Evolutionary conservation across 2,329 filamentous ascomycete genomes (phyloP).

Genomic region (Eutypella sp.): DNA sequence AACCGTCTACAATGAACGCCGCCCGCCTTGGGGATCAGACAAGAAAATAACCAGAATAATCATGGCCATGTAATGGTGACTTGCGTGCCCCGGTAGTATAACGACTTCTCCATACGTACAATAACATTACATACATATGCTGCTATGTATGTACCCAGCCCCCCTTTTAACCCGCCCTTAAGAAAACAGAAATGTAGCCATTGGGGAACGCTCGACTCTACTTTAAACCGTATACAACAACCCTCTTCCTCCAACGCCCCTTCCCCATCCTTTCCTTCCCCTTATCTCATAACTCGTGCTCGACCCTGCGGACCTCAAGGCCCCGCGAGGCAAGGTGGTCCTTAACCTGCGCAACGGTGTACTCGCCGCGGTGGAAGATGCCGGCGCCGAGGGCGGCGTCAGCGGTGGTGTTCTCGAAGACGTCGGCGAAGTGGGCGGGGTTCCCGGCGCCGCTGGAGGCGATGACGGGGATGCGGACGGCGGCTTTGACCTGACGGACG

Average conservation of each 20-base stretch:
- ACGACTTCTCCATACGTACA: not conserved
- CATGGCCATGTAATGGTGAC: too few relatives aligned
- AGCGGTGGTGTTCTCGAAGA: constrained; percentile 78
- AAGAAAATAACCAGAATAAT: too few relatives aligned
- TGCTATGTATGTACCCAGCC: not conserved
- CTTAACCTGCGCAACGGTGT: constrained; percentile 92
- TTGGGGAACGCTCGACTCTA: too few relatives aligned
- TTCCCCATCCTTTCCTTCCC: constrained; percentile 4
- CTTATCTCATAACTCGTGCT: constrained; percentile 49
- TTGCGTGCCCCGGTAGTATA: not conserved
- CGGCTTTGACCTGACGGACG: constrained; percentile 80
- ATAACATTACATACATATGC: not conserved
- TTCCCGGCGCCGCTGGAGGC: constrained; percentile 88
- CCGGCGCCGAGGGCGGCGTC: constrained; percentile 93
- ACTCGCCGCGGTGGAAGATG: constrained; percentile 96
- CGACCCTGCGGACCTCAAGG: constrained; percentile 74
- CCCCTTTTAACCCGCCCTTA: too few relatives aligned
- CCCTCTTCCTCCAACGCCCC: constrained; percentile 4
- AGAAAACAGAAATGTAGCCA: too few relatives aligned
- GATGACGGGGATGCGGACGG: constrained; percentile 88
- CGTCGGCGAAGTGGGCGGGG: constrained; percentile 83
- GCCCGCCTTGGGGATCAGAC: too few relatives aligned
- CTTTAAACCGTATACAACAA: too few relatives aligned
- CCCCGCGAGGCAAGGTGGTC: constrained; percentile 68
- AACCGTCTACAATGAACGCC: too few relatives aligned